These are phyloP conservation scores for Houttuynia cordata DNA, from an alignment of 164 flowering plant species.

Conservation along the genomic window DNA sequence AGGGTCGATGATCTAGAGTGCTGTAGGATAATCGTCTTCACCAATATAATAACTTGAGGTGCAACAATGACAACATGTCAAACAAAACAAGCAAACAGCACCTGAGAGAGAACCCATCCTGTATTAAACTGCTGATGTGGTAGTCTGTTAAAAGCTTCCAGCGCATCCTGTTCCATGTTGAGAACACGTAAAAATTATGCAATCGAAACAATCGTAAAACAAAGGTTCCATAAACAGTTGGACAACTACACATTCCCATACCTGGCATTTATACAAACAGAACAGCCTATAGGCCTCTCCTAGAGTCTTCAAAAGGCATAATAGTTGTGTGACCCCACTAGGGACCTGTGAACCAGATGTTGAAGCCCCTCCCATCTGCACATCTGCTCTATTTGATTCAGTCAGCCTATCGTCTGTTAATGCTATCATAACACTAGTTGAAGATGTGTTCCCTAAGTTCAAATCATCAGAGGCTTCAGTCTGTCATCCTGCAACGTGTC, in stretches of 20 bases:
- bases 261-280: slow-evolving; percentile 70
- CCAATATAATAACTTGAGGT: no score
- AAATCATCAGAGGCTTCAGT: slow-evolving; percentile 59
- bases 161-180: slow-evolving; percentile 56
- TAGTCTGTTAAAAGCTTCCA: slow-evolving; percentile 64
- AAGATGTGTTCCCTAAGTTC: slow-evolving; percentile 23
- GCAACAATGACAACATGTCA: no score
- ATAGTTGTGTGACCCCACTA: slow-evolving; percentile 51
- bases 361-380: slow-evolving; percentile 17
- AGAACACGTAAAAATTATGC: background rate
- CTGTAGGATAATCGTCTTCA: no score
- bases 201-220: background rate
- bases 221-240: background rate
- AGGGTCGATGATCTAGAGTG: no score
- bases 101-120: slow-evolving; percentile 99
- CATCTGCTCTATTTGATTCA: slow-evolving; percentile 40
- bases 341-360: slow-evolving; percentile 26
- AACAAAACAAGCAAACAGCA: slow-evolving; percentile 8
- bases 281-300: slow-evolving; percentile 91
- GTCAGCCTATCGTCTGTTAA: slow-evolving; percentile 32
- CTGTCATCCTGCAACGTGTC: slow-evolving; percentile 36
- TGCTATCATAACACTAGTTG: slow-evolving; percentile 30
- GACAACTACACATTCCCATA: slow-evolving; percentile 9
- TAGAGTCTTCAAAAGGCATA: slow-evolving; percentile 58
- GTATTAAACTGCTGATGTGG: slow-evolving; percentile 82